Evolutionary conservation across 495 filamentous ascomycete genomes (phyloP).

Genomic region (Penicillium salamii): DNA sequence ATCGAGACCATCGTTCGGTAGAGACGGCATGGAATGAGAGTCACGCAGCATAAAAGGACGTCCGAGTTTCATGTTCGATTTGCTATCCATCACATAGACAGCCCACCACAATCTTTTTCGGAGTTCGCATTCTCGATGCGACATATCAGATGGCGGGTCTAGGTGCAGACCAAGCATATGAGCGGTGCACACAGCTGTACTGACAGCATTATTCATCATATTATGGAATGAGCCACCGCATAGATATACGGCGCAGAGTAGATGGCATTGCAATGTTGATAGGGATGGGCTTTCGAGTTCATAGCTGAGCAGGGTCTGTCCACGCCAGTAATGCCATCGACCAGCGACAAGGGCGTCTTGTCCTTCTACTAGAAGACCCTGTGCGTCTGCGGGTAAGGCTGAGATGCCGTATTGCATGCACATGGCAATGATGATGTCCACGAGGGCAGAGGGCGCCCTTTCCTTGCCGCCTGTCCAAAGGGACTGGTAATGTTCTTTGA

Average conservation of each 20-base stretch:
- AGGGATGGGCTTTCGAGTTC: slow-evolving; percentile 51
- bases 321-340: slow-evolving; percentile 44
- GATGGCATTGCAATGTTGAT: slow-evolving; percentile 50
- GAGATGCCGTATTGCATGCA: slow-evolving; percentile 51
- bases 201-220: slow-evolving; percentile 40
- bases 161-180: slow-evolving; percentile 52
- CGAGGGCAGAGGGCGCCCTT: slow-evolving; percentile 49
- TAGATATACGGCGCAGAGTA: slow-evolving; percentile 45
- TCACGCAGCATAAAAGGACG: slow-evolving; percentile 40
- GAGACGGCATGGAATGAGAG: slow-evolving; percentile 29
- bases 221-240: slow-evolving; percentile 48
- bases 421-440: slow-evolving; percentile 53
- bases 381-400: slow-evolving; percentile 17
- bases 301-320: slow-evolving; percentile 40
- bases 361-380: slow-evolving; percentile 6
- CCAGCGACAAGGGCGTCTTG: slow-evolving; percentile 45
- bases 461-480: slow-evolving; percentile 35
- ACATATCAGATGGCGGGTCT: slow-evolving; percentile 38
- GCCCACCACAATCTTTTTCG: slow-evolving; percentile 53
- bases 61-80: slow-evolving; percentile 50
- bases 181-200: slow-evolving; percentile 45
- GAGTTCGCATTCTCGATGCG: slow-evolving; percentile 35
- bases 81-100: slow-evolving; percentile 46
- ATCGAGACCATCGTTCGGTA: slow-evolving; percentile 39
- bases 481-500: slow-evolving; percentile 47